Evolutionary conservation across 1,139 yeast genomes (phyloP).

Genomic region (Protomyces macrosporus): DNA sequence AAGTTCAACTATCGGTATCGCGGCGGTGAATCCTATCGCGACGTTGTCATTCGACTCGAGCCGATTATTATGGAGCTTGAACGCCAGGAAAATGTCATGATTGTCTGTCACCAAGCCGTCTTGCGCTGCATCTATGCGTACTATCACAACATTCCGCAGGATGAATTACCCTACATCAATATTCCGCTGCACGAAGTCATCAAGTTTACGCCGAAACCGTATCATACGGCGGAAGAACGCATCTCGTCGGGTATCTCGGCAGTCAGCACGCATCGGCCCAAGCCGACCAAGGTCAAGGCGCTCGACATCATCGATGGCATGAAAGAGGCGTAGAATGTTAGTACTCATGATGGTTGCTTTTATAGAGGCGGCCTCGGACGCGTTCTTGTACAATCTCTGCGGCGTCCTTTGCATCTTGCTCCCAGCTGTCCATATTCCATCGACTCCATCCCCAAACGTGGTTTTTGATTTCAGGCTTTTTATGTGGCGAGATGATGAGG

Average conservation of each 20-base stretch:
- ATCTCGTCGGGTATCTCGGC: conserved; percentile 96
- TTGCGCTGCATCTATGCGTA: conserved; percentile 93
- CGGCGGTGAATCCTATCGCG: conserved; percentile 96
- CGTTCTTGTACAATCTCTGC: conserved; percentile 14
- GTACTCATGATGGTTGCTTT: conserved; percentile 9
- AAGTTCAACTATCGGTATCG: conserved; percentile 75
- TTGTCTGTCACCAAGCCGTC: conserved; percentile 97
- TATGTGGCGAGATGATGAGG: conserved; percentile 25
- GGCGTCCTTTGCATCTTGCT: conserved; percentile 12
- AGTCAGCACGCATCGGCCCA: conserved; percentile 78
- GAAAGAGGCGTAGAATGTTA: not conserved
- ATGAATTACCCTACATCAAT: conserved; percentile 98
- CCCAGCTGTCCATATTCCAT: conserved; percentile 27
- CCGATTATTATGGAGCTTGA: conserved; percentile 98
- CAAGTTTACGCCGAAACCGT: conserved; percentile 89
- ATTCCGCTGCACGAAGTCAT: conserved; percentile 85
- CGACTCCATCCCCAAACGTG: conserved; percentile 27
- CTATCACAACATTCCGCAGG: conserved; percentile 97
- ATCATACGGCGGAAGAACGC: conserved; percentile 72
- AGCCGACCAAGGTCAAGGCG: not conserved
- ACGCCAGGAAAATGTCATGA: conserved; percentile 90
- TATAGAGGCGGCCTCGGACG: conserved; percentile 14
- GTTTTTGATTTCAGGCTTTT: conserved; percentile 25
- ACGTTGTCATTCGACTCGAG: conserved; percentile 86
- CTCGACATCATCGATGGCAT: not conserved